Conservation (phyloP, 495 filamentous ascomycete species). For the Rusavskia elegans region DNA sequence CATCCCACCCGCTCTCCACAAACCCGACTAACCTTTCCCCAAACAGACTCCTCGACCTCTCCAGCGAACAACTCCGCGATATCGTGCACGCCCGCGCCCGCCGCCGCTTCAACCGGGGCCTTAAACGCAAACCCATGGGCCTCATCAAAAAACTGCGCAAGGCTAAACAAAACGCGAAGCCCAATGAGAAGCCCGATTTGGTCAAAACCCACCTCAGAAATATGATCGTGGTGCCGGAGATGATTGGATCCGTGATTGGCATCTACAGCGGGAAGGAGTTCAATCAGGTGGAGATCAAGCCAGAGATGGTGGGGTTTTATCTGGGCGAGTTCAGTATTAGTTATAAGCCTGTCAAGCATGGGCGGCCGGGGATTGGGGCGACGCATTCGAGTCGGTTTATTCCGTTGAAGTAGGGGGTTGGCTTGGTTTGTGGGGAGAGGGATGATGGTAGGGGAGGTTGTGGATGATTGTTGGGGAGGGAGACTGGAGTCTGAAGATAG, state of each 20-base stretch:
- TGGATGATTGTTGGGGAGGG: not conserved
- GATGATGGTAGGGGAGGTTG: not conserved
- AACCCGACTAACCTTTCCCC: not conserved
- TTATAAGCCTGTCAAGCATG: constrained; percentile 99
- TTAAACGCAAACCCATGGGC: constrained; percentile 99
- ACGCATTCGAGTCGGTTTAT: constrained; percentile 99
- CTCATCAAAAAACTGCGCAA: constrained; percentile 99
- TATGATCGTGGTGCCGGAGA: constrained; percentile 98
- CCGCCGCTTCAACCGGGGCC: constrained; percentile 95
- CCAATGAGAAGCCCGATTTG: constrained; percentile 98
- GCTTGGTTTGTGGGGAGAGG: not conserved
- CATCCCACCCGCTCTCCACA: constrained; percentile 17
- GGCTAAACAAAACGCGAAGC: constrained; percentile 98
- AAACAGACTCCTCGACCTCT: constrained; percentile 84
- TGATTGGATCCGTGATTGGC: constrained; percentile 95
- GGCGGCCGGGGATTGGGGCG: constrained; percentile 98
- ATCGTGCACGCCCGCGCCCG: constrained; percentile 97
- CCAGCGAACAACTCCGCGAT: constrained; percentile 96
- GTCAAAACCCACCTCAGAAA: constrained; percentile 98
- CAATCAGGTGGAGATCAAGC: constrained; percentile 99
- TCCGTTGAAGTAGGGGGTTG: constrained; percentile 74
- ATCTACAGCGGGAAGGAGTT: constrained; percentile 99
- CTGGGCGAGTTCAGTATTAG: constrained; percentile 97
- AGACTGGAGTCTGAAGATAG: not conserved
- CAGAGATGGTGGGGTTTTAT: constrained; percentile 99